Base-by-base conservation (phyloP, 345 rosid species). In the Cardamine resedifolia region DNA sequence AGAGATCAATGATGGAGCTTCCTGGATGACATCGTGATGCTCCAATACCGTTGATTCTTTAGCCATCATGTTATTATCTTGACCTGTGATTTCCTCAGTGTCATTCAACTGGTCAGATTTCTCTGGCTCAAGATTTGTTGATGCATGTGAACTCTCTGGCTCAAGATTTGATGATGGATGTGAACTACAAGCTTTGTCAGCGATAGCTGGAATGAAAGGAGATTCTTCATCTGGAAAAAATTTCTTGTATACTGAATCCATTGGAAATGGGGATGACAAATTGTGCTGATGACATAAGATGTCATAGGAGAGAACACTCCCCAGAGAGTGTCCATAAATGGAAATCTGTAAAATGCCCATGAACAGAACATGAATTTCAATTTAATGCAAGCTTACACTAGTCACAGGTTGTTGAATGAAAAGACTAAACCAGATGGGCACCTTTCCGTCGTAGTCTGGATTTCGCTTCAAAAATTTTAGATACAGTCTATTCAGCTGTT, bases 371-470 rank as follows among this genome's bases (percentile, higher is more conserved):
- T 15, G 28, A 47, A 26, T 63, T 45, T 33, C 52, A 53, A 38
- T 34, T 20, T 14, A 36, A 43, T 36, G 58, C 15, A 7, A 64
- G 64, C 43, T 58, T 48, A 64, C 57, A 59, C 5, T 33, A 52
- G 70, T 68, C 61, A 70, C 52, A 48, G 41, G 41, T 78, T 71
- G 74, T 68, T 61, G n/a, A 71, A 72, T 58, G 49, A 48, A 57
- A 21, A 31, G 10, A 61, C 50, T 58, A 61, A 72, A 77, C 64
- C 11, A 79, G 51, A 45, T 65, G 68, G 70, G 57, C 68, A 95
- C 99, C 99, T 95, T 91, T 77, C 99, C 99, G 63, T 87, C 85
- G 81, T 95, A 95, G 53, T 92, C 94, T 64, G 99, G 94, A 81
- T 90, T 95, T 56, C 96, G 85, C 74, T 83, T 95, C 16, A 87